Percentiles rank a stretch among this genome's conserved stretches.
Evolutionary conservation across 345 rosid genomes (phyloP).

Genomic region (Eucalyptus sp.): DNA sequence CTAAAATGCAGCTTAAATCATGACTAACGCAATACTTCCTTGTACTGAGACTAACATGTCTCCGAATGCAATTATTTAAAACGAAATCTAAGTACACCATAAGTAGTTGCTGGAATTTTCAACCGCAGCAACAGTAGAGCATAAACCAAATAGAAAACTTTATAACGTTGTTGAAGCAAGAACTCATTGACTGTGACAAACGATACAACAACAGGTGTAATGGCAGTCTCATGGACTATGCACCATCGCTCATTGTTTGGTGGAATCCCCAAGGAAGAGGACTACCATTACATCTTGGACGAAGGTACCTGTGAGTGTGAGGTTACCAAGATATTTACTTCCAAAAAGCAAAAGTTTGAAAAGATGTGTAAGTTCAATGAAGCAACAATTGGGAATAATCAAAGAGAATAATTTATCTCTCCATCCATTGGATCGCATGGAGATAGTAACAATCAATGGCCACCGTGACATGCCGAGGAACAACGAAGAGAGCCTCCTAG

Average conservation of each 20-base stretch:
- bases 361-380: too few relatives aligned
- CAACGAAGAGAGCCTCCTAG: too few relatives aligned
- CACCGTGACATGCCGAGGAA: too few relatives aligned
- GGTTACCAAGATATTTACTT: conserved; percentile 9
- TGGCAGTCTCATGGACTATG: conserved; percentile 52
- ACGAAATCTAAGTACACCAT: neutral
- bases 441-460: too few relatives aligned
- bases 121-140: conserved; percentile 46
- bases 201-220: conserved; percentile 31
- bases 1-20: neutral
- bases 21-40: neutral
- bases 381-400: too few relatives aligned
- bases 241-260: conserved; percentile 7
- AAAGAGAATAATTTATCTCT: too few relatives aligned
- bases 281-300: conserved; percentile 50
- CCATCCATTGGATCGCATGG: too few relatives aligned
- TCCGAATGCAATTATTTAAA: too few relatives aligned
- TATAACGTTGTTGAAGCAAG: conserved; percentile 40
- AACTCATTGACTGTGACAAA: conserved; percentile 34
- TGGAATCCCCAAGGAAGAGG: conserved; percentile 48
- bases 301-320: conserved; percentile 50
- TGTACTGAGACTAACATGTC: neutral
- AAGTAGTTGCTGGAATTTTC: conserved; percentile 63
- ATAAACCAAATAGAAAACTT: conserved; percentile 44
- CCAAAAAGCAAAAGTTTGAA: too few relatives aligned